Conservation (phyloP, 345 rosid genomes). For the Populus euphratica region DNA sequence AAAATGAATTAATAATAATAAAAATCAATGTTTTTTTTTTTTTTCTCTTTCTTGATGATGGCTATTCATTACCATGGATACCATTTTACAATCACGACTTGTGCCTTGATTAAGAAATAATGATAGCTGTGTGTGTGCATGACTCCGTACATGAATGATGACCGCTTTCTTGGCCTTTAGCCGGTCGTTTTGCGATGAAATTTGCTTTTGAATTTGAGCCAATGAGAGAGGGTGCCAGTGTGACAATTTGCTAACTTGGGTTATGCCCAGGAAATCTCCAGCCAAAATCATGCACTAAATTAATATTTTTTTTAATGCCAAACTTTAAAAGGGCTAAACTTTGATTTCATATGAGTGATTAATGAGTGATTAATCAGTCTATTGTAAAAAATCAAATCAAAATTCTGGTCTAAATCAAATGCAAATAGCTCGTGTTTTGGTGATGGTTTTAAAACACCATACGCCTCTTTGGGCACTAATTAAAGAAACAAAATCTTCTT, state of each 20-base stretch:
- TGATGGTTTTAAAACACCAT: background rate
- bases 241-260: background rate
- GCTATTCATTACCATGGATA: too few species aligned
- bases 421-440: background rate
- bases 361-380: background rate
- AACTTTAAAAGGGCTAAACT: background rate
- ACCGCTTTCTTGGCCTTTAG: background rate
- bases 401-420: background rate
- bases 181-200: background rate
- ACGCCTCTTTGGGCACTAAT: background rate
- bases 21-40: background rate
- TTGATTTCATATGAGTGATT: too few species aligned
- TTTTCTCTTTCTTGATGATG: too few species aligned
- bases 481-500: background rate
- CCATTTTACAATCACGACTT: background rate
- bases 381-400: too few species aligned
- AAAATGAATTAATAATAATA: conserved; percentile 1
- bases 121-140: background rate
- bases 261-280: background rate
- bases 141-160: background rate
- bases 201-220: background rate
- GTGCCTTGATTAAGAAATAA: background rate
- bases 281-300: background rate
- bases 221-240: background rate
- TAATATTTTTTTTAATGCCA: background rate